phyloP scores from a whole-genome alignment of 1,139 yeast genomes.

The Lodderomyces beijingensis region DNA sequence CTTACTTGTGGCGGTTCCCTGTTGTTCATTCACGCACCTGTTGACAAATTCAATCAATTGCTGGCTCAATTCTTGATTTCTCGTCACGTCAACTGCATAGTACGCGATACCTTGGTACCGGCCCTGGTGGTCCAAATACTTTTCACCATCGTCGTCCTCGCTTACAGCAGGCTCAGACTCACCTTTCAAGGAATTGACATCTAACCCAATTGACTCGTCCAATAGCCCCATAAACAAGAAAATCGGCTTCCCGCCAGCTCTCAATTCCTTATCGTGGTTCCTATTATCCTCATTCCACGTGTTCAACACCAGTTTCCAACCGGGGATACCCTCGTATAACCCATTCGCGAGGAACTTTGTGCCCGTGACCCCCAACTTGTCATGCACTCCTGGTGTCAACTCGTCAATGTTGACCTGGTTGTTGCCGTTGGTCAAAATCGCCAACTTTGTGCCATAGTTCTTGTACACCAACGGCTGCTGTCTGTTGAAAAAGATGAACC shows the following conservation, averaged over 20 bases:
- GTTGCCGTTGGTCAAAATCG: slow-evolving; percentile 35
- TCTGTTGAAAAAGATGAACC: slow-evolving; percentile 49
- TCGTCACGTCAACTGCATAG: slow-evolving; percentile 68
- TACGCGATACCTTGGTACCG: slow-evolving; percentile 68
- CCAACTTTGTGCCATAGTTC: slow-evolving; percentile 24
- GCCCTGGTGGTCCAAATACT: slow-evolving; percentile 40
- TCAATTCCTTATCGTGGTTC: slow-evolving; percentile 26
- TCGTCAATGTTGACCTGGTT: slow-evolving; percentile 18
- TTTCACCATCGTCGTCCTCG: slow-evolving; percentile 17
- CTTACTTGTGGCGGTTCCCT: slow-evolving; percentile 7
- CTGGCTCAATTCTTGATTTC: slow-evolving; percentile 21
- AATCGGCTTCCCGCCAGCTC: slow-evolving; percentile 36
- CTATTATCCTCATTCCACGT: slow-evolving; percentile 32
- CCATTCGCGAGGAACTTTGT: slow-evolving; percentile 9
- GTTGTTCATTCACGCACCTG: slow-evolving; percentile 10
- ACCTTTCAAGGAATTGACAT: slow-evolving; percentile 26
- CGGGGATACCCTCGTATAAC: slow-evolving; percentile 13
- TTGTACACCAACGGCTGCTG: slow-evolving; percentile 37
- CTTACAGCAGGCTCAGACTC: slow-evolving; percentile 12
- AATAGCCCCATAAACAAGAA: slow-evolving; percentile 67
- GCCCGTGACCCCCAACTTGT: slow-evolving; percentile 14
- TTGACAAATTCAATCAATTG: slow-evolving; percentile 19
- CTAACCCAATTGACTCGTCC: slow-evolving; percentile 46
- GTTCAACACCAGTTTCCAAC: slow-evolving; percentile 23
- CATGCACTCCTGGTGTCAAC: slow-evolving; percentile 4